phyloP scores from a whole-genome alignment of 2,329 filamentous ascomycete species.

The Cordyceps cicadae region DNA sequence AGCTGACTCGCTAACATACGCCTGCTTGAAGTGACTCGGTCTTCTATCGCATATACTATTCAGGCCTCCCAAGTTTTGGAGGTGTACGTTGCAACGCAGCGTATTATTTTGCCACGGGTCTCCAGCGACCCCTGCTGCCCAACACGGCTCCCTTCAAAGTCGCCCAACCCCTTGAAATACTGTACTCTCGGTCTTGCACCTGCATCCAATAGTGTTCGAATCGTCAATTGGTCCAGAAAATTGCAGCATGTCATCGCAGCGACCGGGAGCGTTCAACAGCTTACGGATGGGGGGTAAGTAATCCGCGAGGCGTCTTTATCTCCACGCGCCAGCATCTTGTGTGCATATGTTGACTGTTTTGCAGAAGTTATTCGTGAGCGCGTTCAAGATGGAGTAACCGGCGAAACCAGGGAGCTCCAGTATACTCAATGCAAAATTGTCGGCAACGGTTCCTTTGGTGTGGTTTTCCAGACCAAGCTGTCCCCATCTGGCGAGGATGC shows the following conservation, averaged over 20 bases:
- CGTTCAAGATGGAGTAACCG: conserved; percentile 95
- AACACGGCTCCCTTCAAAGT: conserved; percentile 28
- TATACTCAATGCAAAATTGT: conserved; percentile 99
- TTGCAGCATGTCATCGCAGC: conserved; percentile 71
- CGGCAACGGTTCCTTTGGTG: conserved; percentile 95
- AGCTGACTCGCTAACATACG: neutral
- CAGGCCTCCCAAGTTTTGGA: neutral
- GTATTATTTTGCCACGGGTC: neutral
- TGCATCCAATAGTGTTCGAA: conserved; percentile 1
- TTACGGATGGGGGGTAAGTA: conserved; percentile 91
- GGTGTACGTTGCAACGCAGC: conserved; percentile 5
- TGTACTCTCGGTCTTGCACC: conserved; percentile 11
- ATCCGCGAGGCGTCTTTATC: conserved; percentile 11
- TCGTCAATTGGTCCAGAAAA: conserved; percentile 7
- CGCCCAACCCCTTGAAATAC: conserved; percentile 22
- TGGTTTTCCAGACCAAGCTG: conserved; percentile 98
- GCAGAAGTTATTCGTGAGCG: conserved; percentile 96
- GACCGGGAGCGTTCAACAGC: conserved; percentile 77
- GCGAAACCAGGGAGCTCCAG: conserved; percentile 91
- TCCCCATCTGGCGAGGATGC: conserved; percentile 97
- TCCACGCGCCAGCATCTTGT: neutral
- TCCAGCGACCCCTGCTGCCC: conserved; percentile 21
- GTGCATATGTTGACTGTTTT: conserved; percentile 19
- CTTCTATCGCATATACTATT: neutral
- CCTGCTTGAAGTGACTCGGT: neutral